Conservation (phyloP, 192 early-diverging fungal species). For the Thoreauomyces humboldtii region DNA sequence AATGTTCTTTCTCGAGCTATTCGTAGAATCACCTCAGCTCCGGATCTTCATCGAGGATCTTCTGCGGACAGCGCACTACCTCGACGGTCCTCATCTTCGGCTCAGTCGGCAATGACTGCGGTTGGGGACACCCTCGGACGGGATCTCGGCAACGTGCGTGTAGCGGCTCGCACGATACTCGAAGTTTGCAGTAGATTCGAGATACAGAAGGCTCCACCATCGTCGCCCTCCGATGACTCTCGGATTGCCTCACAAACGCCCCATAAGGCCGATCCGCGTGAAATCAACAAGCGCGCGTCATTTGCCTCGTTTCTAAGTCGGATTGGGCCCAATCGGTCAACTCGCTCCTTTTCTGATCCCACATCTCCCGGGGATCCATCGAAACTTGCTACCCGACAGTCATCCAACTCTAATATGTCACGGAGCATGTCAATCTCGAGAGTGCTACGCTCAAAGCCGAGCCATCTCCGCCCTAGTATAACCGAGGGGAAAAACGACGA, state of each 20-base stretch:
- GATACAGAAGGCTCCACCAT: background rate
- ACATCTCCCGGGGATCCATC: background rate
- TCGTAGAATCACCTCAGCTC: slow-evolving; percentile 5
- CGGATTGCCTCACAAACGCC: background rate
- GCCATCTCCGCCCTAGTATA: too few relatives aligned
- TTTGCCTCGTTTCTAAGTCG: slow-evolving; percentile 11
- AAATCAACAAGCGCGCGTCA: slow-evolving; percentile 15
- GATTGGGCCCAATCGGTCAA: background rate
- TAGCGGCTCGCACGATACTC: background rate
- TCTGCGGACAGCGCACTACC: too few relatives aligned
- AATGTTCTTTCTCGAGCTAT: slow-evolving; percentile 8
- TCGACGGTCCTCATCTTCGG: too few relatives aligned
- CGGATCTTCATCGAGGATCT: too few relatives aligned
- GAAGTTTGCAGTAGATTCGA: slow-evolving; percentile 16
- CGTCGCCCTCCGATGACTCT: background rate
- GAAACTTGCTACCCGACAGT: background rate
- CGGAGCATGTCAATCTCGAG: background rate
- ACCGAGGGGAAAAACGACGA: background rate
- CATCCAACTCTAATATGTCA: background rate
- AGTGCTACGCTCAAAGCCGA: background rate
- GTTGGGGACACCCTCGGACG: slow-evolving; percentile 1
- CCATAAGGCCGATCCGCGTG: background rate
- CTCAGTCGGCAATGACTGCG: background rate
- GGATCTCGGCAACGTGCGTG: slow-evolving; percentile 7
- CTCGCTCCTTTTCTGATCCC: slow-evolving; percentile 12